A percentile compares a stretch with the other conserved stretches of the same genome.
These are phyloP conservation scores for Hebeloma cylindrosporum DNA, from an alignment of 768 basidiomycete genomes.

Conservation along the genomic window DNA sequence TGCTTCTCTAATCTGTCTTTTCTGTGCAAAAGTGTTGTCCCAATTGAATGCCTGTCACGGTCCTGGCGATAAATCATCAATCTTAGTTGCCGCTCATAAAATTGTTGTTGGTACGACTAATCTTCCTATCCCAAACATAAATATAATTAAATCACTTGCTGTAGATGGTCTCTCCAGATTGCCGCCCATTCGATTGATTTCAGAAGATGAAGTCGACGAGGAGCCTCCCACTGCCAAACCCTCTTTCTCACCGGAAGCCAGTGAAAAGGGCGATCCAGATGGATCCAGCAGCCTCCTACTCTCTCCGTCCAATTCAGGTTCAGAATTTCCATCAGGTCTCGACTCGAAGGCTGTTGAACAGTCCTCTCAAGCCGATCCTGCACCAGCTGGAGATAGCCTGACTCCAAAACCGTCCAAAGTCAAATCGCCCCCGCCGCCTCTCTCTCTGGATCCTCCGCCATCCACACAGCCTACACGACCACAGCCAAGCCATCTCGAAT, in stretches of 20 bases:
- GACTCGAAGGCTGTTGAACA: too few species aligned
- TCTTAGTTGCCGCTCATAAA: slow-evolving; percentile 84
- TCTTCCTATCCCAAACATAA: background rate
- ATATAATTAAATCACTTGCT: background rate
- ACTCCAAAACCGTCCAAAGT: slow-evolving; percentile 6
- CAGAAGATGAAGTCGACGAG: slow-evolving; percentile 41
- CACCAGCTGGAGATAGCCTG: background rate
- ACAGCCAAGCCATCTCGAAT: slow-evolving; percentile 21
- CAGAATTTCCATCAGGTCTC: too few species aligned
- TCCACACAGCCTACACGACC: slow-evolving; percentile 10
- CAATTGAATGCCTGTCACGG: slow-evolving; percentile 44
- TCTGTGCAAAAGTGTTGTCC: slow-evolving; percentile 28
- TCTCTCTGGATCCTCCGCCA: slow-evolving; percentile 14
- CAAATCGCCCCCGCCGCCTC: slow-evolving; percentile 18
- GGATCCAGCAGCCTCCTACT: too few species aligned
- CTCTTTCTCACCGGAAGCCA: background rate
- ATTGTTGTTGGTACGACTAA: slow-evolving; percentile 71
- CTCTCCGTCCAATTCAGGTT: too few species aligned
- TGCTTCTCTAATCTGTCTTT: background rate
- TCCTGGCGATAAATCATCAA: slow-evolving; percentile 76
- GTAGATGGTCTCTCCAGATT: slow-evolving; percentile 73
- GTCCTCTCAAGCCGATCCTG: background rate
- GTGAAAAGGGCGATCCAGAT: too few species aligned
- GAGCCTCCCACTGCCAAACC: slow-evolving; percentile 25
- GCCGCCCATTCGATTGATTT: slow-evolving; percentile 72